Percentiles rank a stretch among this genome's conserved stretches.
Conservation (phyloP, 106 monocot species). For the Dendrobium chrysotoxum region DNA sequence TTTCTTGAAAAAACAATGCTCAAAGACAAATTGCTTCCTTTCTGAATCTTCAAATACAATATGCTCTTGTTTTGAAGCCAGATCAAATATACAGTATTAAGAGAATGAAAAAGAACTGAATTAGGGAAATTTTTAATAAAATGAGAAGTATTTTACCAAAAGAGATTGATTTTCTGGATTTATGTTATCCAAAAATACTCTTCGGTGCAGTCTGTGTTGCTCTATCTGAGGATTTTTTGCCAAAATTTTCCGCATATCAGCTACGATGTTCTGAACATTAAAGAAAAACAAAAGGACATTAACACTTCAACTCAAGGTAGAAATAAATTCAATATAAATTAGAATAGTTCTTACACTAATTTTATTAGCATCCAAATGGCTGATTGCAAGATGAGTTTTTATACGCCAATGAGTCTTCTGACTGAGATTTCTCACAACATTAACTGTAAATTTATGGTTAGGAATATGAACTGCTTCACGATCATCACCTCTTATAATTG, state of each 20-base stretch:
- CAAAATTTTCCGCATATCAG: constrained; percentile 97
- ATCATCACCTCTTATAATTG: constrained; percentile 94
- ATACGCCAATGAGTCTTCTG: constrained; percentile 98
- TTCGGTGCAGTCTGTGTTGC: constrained; percentile 92
- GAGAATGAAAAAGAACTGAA: neutral
- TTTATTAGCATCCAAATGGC: constrained; percentile 92
- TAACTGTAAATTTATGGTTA: constrained; percentile 93
- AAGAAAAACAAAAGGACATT: neutral
- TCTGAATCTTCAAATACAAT: neutral
- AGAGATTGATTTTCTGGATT: constrained; percentile 96
- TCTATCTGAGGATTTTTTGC: constrained; percentile 98
- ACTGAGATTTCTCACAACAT: constrained; percentile 87
- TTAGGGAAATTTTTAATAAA: neutral
- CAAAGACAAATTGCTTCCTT: no score
- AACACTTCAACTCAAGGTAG: neutral
- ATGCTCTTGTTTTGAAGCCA: neutral
- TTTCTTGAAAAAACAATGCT: no score
- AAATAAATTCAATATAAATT: neutral
- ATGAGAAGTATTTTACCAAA: constrained; percentile 36
- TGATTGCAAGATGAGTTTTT: constrained; percentile 96
- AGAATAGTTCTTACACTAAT: constrained; percentile 52
- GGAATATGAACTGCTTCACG: constrained; percentile 98
- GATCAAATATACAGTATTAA: neutral
- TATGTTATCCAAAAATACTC: constrained; percentile 92
- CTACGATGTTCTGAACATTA: constrained; percentile 68